Conservation (phyloP, 2,329 filamentous ascomycete species). For the Cadophora luteo-olivacea region DNA sequence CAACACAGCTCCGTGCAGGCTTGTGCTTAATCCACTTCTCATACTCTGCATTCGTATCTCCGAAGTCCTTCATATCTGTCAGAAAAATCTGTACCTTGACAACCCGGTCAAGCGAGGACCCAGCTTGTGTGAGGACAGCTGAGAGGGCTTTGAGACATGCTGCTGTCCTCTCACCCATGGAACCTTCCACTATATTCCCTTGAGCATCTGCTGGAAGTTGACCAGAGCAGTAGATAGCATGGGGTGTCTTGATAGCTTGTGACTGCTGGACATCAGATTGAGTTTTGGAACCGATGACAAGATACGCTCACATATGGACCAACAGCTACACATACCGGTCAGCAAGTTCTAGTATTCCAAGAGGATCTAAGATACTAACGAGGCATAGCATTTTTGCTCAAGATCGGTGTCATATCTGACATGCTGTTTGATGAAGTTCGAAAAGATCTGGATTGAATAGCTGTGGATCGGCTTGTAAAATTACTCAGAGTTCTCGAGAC, state of each 20-base stretch:
- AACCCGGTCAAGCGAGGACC: slow-evolving; percentile 77
- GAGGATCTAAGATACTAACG: slow-evolving; percentile 41
- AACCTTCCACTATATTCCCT: slow-evolving; percentile 38
- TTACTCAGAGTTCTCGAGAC: not conserved
- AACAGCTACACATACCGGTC: slow-evolving; percentile 52
- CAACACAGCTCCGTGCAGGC: slow-evolving; percentile 88
- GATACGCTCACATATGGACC: slow-evolving; percentile 63
- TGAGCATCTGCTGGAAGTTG: slow-evolving; percentile 45
- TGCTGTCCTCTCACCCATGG: slow-evolving; percentile 67
- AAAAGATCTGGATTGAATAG: slow-evolving; percentile 33
- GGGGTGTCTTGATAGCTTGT: slow-evolving; percentile 70
- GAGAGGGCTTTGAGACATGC: slow-evolving; percentile 78
- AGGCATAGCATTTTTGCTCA: slow-evolving; percentile 63
- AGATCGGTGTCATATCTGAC: slow-evolving; percentile 56
- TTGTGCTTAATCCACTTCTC: slow-evolving; percentile 83
- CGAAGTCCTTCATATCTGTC: slow-evolving; percentile 89
- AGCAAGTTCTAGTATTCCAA: slow-evolving; percentile 9
- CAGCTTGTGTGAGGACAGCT: slow-evolving; percentile 82
- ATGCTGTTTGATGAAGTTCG: slow-evolving; percentile 47
- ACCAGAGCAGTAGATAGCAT: slow-evolving; percentile 71
- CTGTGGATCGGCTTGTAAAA: not conserved
- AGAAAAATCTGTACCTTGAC: slow-evolving; percentile 95
- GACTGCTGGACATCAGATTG: slow-evolving; percentile 51
- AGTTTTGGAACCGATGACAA: slow-evolving; percentile 26
- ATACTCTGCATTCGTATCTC: slow-evolving; percentile 85